phyloP scores from a whole-genome alignment of 768 basidiomycete genomes.

The Boletellus ananiceps region DNA sequence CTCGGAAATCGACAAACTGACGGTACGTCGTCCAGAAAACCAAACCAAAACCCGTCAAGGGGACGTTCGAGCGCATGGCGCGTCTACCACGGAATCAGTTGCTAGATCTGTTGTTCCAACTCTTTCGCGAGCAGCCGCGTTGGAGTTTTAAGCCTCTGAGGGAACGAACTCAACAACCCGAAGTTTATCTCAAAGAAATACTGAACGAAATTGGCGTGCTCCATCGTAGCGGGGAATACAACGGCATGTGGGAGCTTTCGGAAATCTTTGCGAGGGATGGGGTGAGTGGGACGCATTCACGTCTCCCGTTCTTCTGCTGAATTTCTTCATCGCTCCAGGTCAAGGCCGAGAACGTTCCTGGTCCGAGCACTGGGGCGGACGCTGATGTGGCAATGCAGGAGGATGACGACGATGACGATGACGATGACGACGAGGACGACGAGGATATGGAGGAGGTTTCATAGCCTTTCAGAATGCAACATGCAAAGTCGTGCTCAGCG shows the following conservation, averaged over 20 bases:
- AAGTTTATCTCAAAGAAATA: slow-evolving; percentile 81
- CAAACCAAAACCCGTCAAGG: slow-evolving; percentile 63
- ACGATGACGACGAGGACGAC: slow-evolving; percentile 35
- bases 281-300: slow-evolving; percentile 33
- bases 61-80: slow-evolving; percentile 82
- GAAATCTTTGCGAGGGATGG: slow-evolving; percentile 65
- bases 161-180: slow-evolving; percentile 81
- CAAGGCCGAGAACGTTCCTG: slow-evolving; percentile 44
- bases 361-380: slow-evolving; percentile 28
- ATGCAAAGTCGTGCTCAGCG: neutral
- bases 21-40: slow-evolving; percentile 40
- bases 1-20: slow-evolving; percentile 1
- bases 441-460: slow-evolving; percentile 73
- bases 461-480: slow-evolving; percentile 22
- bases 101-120: slow-evolving; percentile 72
- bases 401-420: slow-evolving; percentile 47
- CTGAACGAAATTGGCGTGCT: slow-evolving; percentile 71
- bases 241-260: slow-evolving; percentile 77
- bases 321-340: slow-evolving; percentile 26
- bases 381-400: slow-evolving; percentile 37
- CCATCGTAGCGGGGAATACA: slow-evolving; percentile 75
- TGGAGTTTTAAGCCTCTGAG: slow-evolving; percentile 79
- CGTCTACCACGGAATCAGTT: slow-evolving; percentile 88
- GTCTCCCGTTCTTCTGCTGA: slow-evolving; percentile 4
- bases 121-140: slow-evolving; percentile 73